Conservation (phyloP, 2,329 filamentous ascomycete species). For the Aspergillus uvarum region DNA sequence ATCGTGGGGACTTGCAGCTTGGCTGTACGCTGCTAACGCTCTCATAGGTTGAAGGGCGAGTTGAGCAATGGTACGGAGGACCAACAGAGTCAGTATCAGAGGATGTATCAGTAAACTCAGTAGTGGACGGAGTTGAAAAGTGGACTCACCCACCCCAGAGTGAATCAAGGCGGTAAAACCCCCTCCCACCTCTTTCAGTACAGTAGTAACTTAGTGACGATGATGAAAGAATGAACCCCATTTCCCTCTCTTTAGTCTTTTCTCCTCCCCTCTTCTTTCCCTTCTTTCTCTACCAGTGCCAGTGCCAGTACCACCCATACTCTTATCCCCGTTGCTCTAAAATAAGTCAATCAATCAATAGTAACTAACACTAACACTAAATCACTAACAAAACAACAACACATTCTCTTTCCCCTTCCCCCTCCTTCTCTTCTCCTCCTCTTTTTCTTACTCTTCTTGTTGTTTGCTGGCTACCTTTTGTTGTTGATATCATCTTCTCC, state of each 20-base stretch:
- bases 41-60: neutral
- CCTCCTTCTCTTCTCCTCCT: neutral
- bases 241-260: neutral
- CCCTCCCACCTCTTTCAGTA: neutral
- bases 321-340: neutral
- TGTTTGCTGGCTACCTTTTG: neutral
- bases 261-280: constrained; percentile 1
- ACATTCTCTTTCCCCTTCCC: neutral
- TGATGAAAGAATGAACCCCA: neutral
- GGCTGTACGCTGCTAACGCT: neutral
- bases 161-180: neutral
- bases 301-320: no score
- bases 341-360: neutral
- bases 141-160: neutral
- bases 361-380: neutral
- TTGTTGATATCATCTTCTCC: constrained; percentile 11
- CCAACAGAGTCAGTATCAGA: neutral
- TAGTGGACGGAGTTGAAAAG: neutral
- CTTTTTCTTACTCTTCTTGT: neutral
- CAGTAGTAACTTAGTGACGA: neutral
- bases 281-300: neutral
- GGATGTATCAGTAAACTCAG: neutral
- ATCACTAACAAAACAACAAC: neutral
- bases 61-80: neutral
- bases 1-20: neutral